These are phyloP conservation scores for Daldinia sp. DNA, from an alignment of 2,329 filamentous ascomycete genomes.

Conservation along the genomic window DNA sequence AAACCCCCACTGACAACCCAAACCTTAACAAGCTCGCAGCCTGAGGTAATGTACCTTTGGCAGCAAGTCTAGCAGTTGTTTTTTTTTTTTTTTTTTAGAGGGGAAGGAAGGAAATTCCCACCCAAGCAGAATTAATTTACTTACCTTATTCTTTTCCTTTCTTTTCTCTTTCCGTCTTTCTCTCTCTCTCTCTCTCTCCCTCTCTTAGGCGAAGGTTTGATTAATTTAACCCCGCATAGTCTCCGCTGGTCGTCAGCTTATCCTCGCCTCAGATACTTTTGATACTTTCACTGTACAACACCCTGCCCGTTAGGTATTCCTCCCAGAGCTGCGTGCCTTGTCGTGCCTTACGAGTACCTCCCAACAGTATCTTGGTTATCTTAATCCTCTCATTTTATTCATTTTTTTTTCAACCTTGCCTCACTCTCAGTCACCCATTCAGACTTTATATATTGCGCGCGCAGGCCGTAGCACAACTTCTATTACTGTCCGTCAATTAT, in stretches of 20 bases:
- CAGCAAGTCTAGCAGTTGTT: constrained; percentile 5
- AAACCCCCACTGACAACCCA: constrained; percentile 27
- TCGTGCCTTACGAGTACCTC: constrained; percentile 11
- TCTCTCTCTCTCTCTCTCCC: constrained; percentile 8
- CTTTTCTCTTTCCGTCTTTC: background rate
- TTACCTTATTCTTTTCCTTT: constrained; percentile 1
- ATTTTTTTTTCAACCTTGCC: constrained; percentile 13
- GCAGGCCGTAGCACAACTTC: constrained; percentile 39
- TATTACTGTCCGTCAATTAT: constrained; percentile 55
- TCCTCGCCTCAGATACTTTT: constrained; percentile 6
- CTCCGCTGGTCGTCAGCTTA: constrained; percentile 31
- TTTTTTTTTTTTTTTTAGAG: background rate
- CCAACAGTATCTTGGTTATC: constrained; percentile 19
- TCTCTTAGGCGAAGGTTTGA: background rate
- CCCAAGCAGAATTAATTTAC: background rate
- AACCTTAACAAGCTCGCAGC: constrained; percentile 18
- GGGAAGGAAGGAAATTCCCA: constrained; percentile 1
- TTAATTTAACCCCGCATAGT: constrained; percentile 36
- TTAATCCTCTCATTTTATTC: constrained; percentile 19
- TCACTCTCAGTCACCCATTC: constrained; percentile 18
- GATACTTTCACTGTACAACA: background rate
- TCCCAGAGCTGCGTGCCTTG: constrained; percentile 6
- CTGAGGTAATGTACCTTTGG: constrained; percentile 21
- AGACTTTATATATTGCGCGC: constrained; percentile 28
- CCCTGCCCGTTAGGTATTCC: background rate